phyloP scores from a whole-genome alignment of 1,284 basidiomycete genomes.

The Austroboletus novae-zelandiae region DNA sequence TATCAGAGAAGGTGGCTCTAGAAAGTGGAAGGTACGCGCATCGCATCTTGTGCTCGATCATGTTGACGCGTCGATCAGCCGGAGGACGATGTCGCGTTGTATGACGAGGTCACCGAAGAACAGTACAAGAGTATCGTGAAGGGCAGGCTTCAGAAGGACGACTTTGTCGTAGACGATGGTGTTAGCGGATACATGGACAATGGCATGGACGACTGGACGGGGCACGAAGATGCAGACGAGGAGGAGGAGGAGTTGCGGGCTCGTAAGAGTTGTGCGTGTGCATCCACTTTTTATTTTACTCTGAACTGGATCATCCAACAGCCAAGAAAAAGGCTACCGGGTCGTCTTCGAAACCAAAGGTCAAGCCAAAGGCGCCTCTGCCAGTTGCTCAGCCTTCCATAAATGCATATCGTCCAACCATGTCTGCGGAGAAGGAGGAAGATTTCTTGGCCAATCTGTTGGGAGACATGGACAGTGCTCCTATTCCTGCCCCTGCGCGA shows the following conservation, averaged over 20 bases:
- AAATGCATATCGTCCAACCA: slow-evolving; percentile 72
- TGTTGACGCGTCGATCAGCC: slow-evolving; percentile 36
- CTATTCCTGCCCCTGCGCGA: slow-evolving; percentile 34
- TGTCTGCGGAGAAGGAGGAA: slow-evolving; percentile 74
- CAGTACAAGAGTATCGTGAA: slow-evolving; percentile 88
- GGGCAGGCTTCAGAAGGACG: slow-evolving; percentile 83
- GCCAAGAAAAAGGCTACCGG: slow-evolving; percentile 45
- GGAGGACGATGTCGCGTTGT: slow-evolving; percentile 74
- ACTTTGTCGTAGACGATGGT: slow-evolving; percentile 96
- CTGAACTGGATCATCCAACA: slow-evolving; percentile 12
- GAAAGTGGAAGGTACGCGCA: slow-evolving; percentile 43
- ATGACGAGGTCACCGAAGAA: slow-evolving; percentile 92
- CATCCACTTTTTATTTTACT: background rate
- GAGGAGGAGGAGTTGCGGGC: slow-evolving; percentile 29
- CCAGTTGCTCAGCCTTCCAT: slow-evolving; percentile 58
- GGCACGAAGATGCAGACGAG: slow-evolving; percentile 47
- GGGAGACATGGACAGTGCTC: slow-evolving; percentile 58
- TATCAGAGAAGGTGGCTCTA: slow-evolving; percentile 46
- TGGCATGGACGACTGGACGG: slow-evolving; percentile 91
- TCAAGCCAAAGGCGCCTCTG: slow-evolving; percentile 49
- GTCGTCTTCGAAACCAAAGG: slow-evolving; percentile 36
- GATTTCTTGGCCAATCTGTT: slow-evolving; percentile 85
- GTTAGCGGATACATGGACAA: slow-evolving; percentile 92
- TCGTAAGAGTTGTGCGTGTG: slow-evolving; percentile 45
- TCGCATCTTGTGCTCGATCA: background rate